A percentile compares a stretch with the other conserved stretches of the same genome.
These are phyloP conservation scores for Aspergillus nomiae DNA, from an alignment of 2,329 filamentous ascomycete species.

Conservation along the genomic window DNA sequence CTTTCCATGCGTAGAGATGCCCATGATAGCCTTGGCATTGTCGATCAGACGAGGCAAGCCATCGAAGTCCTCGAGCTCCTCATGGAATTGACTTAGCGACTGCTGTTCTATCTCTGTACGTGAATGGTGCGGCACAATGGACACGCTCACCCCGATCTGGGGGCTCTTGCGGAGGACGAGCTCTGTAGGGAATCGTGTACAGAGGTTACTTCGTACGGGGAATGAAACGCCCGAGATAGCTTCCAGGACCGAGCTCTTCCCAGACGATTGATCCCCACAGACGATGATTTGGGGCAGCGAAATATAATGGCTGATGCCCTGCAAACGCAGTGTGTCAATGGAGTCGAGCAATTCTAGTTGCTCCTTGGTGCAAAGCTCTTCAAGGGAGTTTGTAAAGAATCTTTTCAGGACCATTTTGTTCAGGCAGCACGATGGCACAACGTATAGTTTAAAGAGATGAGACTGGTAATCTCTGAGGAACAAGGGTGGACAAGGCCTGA, in stretches of 20 bases:
- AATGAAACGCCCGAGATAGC: slow-evolving; percentile 65
- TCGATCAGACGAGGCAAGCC: slow-evolving; percentile 24
- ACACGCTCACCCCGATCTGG: slow-evolving; percentile 20
- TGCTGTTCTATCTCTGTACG: slow-evolving; percentile 21
- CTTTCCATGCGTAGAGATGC: slow-evolving; percentile 25
- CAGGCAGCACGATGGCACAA: not conserved
- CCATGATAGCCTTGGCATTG: slow-evolving; percentile 28
- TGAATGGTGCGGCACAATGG: slow-evolving; percentile 44
- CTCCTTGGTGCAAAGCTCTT: slow-evolving; percentile 43
- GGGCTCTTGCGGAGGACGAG: slow-evolving; percentile 51
- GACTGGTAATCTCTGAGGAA: no score
- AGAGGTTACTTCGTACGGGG: slow-evolving; percentile 61
- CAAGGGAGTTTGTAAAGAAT: slow-evolving; percentile 16
- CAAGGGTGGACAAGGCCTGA: no score
- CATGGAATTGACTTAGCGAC: slow-evolving; percentile 17
- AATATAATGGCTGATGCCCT: slow-evolving; percentile 52
- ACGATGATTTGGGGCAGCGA: slow-evolving; percentile 64
- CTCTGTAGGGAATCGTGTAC: slow-evolving; percentile 64
- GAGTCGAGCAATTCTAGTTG: slow-evolving; percentile 61
- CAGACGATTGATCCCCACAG: slow-evolving; percentile 65
- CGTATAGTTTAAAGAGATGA: no score
- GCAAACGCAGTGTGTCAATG: slow-evolving; percentile 57
- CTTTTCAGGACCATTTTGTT: not conserved
- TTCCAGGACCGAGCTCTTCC: slow-evolving; percentile 63
- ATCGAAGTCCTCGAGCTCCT: slow-evolving; percentile 21